Conservation (phyloP, 805 yeast genomes). For the Nakazawaea siamensis region DNA sequence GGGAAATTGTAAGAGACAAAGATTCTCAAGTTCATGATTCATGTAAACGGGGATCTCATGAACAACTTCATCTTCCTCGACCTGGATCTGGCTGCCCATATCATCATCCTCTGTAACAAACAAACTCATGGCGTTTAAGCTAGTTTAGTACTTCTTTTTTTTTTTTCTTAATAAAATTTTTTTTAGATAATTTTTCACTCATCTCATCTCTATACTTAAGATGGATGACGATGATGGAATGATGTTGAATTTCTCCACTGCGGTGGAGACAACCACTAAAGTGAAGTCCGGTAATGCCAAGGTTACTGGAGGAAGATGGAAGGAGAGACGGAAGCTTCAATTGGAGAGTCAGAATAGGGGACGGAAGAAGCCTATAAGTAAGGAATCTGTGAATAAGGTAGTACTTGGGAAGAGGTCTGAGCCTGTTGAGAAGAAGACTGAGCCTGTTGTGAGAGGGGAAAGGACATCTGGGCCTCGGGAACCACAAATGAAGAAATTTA, state of each 20-base stretch:
- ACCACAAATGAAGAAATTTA: conserved; percentile 34
- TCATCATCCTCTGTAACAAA: conserved; percentile 31
- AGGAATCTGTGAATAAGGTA: conserved; percentile 12
- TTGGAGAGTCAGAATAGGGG: conserved; percentile 39
- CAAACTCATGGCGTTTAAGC: conserved; percentile 14
- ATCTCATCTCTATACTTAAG: too few relatives aligned
- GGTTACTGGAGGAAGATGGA: conserved; percentile 75
- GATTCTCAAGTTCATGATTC: conserved; percentile 15
- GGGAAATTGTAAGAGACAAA: conserved; percentile 52
- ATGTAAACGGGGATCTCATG: conserved; percentile 52
- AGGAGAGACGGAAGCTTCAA: conserved; percentile 62
- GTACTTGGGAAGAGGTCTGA: conserved; percentile 2
- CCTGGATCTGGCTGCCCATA: conserved; percentile 13
- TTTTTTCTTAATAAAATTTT: too few relatives aligned
- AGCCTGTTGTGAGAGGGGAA: neutral
- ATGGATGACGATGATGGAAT: conserved; percentile 54
- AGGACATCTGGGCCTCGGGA: conserved; percentile 19
- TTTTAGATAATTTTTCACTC: too few relatives aligned
- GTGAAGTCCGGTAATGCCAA: conserved; percentile 21
- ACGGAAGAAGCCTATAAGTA: conserved; percentile 14
- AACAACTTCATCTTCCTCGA: conserved; percentile 52
- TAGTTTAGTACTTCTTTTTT: neutral
- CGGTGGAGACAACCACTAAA: conserved; percentile 19
- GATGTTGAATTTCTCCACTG: conserved; percentile 62
- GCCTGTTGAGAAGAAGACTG: neutral